Evolutionary conservation across 768 basidiomycete genomes (phyloP).

Genomic region (Tulasnella sp.): DNA sequence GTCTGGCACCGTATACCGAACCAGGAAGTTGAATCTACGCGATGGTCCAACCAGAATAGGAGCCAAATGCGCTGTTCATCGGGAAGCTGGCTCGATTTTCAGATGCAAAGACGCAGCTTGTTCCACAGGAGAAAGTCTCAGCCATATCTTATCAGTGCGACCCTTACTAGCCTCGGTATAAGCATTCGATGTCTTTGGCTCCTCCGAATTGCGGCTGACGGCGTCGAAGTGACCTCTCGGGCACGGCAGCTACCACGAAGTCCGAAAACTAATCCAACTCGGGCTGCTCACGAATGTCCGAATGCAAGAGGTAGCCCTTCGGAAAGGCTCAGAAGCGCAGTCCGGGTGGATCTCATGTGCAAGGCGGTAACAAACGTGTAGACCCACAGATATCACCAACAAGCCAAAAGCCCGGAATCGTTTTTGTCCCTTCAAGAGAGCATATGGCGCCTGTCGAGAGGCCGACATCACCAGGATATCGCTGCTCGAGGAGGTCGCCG

Average conservation of each 20-base stretch:
- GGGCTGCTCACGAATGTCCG: not conserved
- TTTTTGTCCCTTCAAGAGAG: not conserved
- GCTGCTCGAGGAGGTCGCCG: too few relatives aligned
- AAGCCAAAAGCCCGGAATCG: not conserved
- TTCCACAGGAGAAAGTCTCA: not conserved
- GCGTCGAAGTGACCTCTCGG: not conserved
- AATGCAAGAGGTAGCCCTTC: not conserved
- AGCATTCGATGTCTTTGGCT: not conserved
- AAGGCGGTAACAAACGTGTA: not conserved
- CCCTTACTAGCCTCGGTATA: not conserved
- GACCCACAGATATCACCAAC: not conserved
- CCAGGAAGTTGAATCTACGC: not conserved
- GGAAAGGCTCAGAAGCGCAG: not conserved
- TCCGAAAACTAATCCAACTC: not conserved
- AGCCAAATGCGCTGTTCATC: not conserved
- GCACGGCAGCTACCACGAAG: not conserved
- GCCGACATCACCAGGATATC: too few relatives aligned
- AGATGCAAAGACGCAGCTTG: not conserved
- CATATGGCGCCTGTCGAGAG: not conserved
- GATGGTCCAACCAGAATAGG: not conserved
- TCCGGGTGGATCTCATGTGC: not conserved
- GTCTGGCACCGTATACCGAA: not conserved
- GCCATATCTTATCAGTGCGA: not conserved
- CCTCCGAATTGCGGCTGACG: not conserved
- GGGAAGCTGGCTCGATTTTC: not conserved